phyloP scores from a whole-genome alignment of 257 asterid genomes.

The Capsicum rhomboideum region DNA sequence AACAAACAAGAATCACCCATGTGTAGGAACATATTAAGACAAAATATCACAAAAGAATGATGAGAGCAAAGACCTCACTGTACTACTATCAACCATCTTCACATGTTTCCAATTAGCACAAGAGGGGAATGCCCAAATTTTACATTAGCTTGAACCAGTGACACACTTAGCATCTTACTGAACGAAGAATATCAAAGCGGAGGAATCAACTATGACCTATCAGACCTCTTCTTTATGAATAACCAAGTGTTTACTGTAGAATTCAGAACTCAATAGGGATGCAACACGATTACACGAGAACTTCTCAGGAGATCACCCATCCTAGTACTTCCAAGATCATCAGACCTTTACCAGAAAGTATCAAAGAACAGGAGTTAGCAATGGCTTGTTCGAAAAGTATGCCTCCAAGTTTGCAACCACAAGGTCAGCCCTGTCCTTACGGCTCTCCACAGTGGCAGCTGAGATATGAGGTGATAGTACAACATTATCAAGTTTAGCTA shows the following conservation, averaged over 20 bases:
- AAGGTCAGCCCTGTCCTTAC: conserved; percentile 57
- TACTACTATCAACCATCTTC: too few relatives aligned
- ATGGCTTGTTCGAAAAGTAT: conserved; percentile 40
- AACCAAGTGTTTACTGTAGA: not conserved
- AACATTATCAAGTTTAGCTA: conserved; percentile 46
- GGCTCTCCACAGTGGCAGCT: conserved; percentile 49
- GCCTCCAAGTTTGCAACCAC: conserved; percentile 54
- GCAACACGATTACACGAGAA: not conserved
- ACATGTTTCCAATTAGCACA: not conserved
- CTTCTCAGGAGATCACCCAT: not conserved
- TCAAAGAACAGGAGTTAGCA: conserved; percentile 41
- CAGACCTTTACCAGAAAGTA: not conserved
- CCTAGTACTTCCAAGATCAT: not conserved
- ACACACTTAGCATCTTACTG: not conserved
- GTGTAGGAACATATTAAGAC: too few relatives aligned
- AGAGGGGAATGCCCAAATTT: not conserved
- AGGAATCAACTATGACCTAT: not conserved
- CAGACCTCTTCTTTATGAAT: not conserved
- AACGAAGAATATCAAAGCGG: not conserved
- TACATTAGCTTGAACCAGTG: not conserved
- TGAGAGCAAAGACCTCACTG: too few relatives aligned
- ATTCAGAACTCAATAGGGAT: not conserved
- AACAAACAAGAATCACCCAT: too few relatives aligned
- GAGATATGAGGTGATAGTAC: conserved; percentile 58
- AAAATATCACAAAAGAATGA: too few relatives aligned